Base-by-base conservation (phyloP, 495 filamentous ascomycete genomes). In the Penicillium lagena region DNA sequence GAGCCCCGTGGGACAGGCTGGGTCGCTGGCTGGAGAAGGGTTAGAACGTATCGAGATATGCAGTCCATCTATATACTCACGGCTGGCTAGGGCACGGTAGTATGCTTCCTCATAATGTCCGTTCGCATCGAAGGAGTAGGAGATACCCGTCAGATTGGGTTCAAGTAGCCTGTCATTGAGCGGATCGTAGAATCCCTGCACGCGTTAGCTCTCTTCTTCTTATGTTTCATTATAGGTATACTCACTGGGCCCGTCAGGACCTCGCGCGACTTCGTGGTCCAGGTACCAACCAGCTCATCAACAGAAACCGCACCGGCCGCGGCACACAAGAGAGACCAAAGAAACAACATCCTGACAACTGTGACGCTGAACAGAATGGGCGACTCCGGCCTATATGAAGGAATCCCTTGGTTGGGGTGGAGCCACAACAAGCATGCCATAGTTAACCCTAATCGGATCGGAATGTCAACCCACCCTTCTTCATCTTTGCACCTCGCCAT, bases 121-220 rank as follows among this genome's bases (percentile, higher is more conserved):
- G 51, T 88, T 77, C 40, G 63, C 71, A 6, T 82, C 85, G 55
- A 90, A 90, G 7, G 86, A 89, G 61, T 87, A 90, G 1, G 86
- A 89, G 55, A 87, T 85, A n/a, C 86, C 86, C 1, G 86, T 81
- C 47, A 80, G 70, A 13, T 70, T 62, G 1, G 86, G 86, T 56
- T 90, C 86, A 50, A 80, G 74, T 35, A 90, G 72, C 40, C 65
- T 66, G 47, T 89, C 86, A 35, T 80, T 76, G 35, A 81, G 68
- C 13, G 83, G 80, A 57, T 90, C 78, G 51, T 87, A 89, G 62
- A 89, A 89, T 51, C 75, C 77, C 85, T 90, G 28, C 38, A 7
- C 4, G 9, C 14, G 27, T 50, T 28, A 56, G 45, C 38, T 35
- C 30, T 29, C 5, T 40, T 37, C 4, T 37, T 29, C 11, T 45